Evolutionary conservation across 139 green algal species (phyloP), one percentile per base, ranked within the genome.

Genomic region (Coccomyxa sp.): DNA sequence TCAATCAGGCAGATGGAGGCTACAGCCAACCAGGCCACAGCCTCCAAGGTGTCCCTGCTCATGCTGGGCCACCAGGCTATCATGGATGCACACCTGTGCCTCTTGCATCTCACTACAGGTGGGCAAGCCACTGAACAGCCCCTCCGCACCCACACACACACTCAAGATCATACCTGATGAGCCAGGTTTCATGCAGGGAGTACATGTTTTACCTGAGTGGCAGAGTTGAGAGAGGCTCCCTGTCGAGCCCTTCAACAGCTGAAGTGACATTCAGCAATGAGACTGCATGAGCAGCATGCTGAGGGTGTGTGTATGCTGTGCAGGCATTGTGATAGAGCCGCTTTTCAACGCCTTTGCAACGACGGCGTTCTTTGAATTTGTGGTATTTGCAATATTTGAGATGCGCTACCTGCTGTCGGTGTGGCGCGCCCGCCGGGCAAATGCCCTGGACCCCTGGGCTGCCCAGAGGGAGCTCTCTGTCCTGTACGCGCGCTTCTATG

Each of bases 321-420:
- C 90, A 83, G 93, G 88, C 39, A 94, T 97, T 38, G 83, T 97
- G 68, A 74, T 93, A 18, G 93, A 97, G 68, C 77, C 84, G 0
- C 81, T 97, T 9, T 96, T 97, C 83, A 92, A 90, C 64, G 81
- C 90, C 5, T 94, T 97, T 81, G 89, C 87, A 7, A 92, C 88
- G 27, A 82, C 88, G 0, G 87, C 93, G 4, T 94, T 94, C 79
- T 90, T 96, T 70, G 82, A 95, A 78, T 95, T 97, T 73, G 80
- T 95, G 39, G 86, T 95, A 12, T 97, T 97, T 83, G 91, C 89
- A 22, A 89, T 97, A 24, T 95, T 97, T 70, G 94, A 97, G 79
- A 96, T 97, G 90, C 88, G 89, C 9, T 90, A 89, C 76, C 86
- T 97, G 77, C 82, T 97, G 64, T 55, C 85, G 29, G 88, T 93